phyloP scores from a whole-genome alignment of 176 grass and related monocot species.

The Juncus inflexus region DNA sequence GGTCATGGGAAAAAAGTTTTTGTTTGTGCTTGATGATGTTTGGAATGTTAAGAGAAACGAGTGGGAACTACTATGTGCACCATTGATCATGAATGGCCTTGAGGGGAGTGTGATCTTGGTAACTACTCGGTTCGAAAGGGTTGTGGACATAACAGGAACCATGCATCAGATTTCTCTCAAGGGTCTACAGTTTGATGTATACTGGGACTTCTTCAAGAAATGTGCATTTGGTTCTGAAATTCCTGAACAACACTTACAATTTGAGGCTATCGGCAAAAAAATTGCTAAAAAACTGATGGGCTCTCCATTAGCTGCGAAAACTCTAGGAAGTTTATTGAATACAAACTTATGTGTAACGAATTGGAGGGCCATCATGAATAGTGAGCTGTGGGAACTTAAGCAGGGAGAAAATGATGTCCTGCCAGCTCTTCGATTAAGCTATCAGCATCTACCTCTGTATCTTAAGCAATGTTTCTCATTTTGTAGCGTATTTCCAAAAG shows the following conservation, averaged over 20 bases:
- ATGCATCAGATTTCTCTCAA: background rate
- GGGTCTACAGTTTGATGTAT: constrained; percentile 3
- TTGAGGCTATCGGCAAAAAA: constrained; percentile 21
- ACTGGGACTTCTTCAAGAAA: constrained; percentile 29
- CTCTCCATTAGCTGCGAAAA: constrained; percentile 31
- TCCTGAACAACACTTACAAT: background rate
- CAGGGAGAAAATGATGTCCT: constrained; percentile 6
- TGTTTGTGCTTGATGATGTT: constrained; percentile 40
- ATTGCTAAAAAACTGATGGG: constrained; percentile 26
- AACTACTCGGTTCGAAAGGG: constrained; percentile 18
- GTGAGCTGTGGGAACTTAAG: constrained; percentile 8
- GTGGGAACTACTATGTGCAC: constrained; percentile 14
- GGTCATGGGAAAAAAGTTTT: constrained; percentile 18
- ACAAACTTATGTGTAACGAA: constrained; percentile 13
- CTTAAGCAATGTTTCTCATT: constrained; percentile 15
- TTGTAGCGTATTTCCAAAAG: constrained; percentile 16
- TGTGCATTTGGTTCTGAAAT: constrained; percentile 24
- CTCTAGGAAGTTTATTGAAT: constrained; percentile 24
- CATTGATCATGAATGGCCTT: constrained; percentile 17
- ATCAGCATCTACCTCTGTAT: background rate
- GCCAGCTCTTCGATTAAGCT: constrained; percentile 7
- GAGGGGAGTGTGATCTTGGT: constrained; percentile 29
- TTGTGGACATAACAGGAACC: constrained; percentile 10
- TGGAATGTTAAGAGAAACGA: constrained; percentile 21
- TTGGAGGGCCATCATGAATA: constrained; percentile 12